Evolutionary conservation across 495 filamentous ascomycete species (phyloP).

Genomic region (Gamarada debralockiae): DNA sequence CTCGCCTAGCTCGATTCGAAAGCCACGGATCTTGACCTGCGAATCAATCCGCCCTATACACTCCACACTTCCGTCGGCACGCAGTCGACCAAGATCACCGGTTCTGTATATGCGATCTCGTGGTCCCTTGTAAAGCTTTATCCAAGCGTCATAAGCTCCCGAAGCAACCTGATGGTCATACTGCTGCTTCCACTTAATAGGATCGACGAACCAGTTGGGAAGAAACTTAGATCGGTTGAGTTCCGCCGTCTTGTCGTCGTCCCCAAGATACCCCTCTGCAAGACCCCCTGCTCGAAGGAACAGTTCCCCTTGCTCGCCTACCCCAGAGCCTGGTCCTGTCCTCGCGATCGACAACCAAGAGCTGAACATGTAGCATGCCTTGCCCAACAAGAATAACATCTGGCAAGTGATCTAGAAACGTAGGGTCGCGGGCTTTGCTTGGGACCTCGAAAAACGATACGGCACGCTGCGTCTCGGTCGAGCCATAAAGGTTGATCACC

Average conservation of each 20-base stretch:
- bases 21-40: constrained; percentile 45
- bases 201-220: constrained; percentile 80
- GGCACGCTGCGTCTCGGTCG: constrained; percentile 81
- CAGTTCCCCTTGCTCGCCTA: constrained; percentile 84
- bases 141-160: constrained; percentile 57
- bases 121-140: constrained; percentile 71
- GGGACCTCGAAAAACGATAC: constrained; percentile 87
- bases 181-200: constrained; percentile 60
- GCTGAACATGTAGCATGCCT: constrained; percentile 88
- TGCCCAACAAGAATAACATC: constrained; percentile 80
- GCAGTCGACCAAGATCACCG: constrained; percentile 16
- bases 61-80: constrained; percentile 27
- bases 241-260: constrained; percentile 47
- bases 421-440: constrained; percentile 57
- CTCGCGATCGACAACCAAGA: constrained; percentile 80
- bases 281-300: constrained; percentile 82
- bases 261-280: constrained; percentile 78
- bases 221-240: constrained; percentile 77
- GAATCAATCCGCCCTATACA: constrained; percentile 31
- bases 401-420: constrained; percentile 61
- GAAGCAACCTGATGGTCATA: constrained; percentile 45
- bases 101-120: constrained; percentile 54
- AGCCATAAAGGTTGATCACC: constrained; percentile 87
- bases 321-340: constrained; percentile 65
- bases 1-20: constrained; percentile 48